Conservation (phyloP, 148 eudicot genomes). For the Rhododendron molle region DNA sequence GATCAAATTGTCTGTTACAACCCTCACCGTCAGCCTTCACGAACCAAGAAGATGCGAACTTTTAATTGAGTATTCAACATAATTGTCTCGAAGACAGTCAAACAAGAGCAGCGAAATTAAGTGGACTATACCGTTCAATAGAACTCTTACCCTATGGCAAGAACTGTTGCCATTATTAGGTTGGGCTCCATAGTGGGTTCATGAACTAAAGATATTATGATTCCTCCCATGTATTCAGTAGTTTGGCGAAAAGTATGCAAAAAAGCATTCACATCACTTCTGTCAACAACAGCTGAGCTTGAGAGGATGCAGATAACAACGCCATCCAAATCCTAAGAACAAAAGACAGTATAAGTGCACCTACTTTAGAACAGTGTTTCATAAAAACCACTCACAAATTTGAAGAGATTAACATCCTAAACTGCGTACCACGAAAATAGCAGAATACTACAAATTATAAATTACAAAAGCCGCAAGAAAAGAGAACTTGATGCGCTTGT, state of each 20-base stretch:
- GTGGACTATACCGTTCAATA: background rate
- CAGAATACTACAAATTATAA: background rate
- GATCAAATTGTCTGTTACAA: background rate
- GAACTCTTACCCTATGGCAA: constrained; percentile 59
- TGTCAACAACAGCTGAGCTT: constrained; percentile 49
- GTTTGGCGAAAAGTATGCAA: constrained; percentile 47
- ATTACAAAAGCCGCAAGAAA: background rate
- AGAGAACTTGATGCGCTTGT: background rate
- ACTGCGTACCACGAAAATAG: background rate
- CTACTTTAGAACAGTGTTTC: background rate
- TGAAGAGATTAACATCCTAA: background rate
- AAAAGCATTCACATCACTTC: constrained; percentile 40
- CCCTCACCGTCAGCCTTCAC: background rate
- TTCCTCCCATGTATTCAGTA: constrained; percentile 51
- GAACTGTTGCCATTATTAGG: constrained; percentile 48
- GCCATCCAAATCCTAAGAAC: constrained; percentile 55
- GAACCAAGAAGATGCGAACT: background rate
- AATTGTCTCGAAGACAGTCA: background rate
- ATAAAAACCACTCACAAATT: background rate
- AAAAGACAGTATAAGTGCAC: background rate
- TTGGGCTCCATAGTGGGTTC: constrained; percentile 60
- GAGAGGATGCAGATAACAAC: constrained; percentile 58
- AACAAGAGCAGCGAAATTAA: background rate
- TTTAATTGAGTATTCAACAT: background rate
- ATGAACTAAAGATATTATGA: constrained; percentile 53